These are phyloP conservation scores for Diospyros kaki DNA, from an alignment of 148 eudicot species.

Conservation along the genomic window DNA sequence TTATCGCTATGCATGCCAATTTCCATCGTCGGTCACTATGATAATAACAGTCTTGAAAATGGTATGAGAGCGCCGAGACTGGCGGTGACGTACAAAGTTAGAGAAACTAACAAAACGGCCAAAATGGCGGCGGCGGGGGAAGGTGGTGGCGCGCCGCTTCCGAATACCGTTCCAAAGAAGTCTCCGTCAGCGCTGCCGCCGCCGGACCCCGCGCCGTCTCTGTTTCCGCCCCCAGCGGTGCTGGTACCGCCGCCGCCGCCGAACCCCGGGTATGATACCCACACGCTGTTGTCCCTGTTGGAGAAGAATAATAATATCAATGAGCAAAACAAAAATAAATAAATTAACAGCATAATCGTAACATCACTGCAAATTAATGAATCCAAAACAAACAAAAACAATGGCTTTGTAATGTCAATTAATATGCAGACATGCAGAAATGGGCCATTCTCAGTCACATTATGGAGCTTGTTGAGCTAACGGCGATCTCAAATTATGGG, in stretches of 20 bases:
- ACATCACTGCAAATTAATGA: background rate
- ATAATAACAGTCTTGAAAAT: no score
- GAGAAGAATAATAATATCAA: slow-evolving; percentile 3
- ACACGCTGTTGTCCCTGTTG: slow-evolving; percentile 14
- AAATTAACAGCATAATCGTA: background rate
- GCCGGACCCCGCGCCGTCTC: background rate
- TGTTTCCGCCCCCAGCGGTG: background rate
- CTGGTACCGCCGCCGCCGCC: slow-evolving; percentile 8
- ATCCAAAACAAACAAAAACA: background rate
- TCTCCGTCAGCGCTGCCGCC: slow-evolving; percentile 3
- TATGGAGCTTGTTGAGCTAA: no score
- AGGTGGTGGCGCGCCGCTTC: slow-evolving; percentile 16
- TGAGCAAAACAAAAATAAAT: background rate
- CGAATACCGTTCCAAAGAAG: slow-evolving; percentile 13
- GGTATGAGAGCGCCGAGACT: no score
- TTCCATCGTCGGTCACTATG: no score
- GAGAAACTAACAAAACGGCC: background rate
- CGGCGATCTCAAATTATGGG: no score
- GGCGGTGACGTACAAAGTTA: no score
- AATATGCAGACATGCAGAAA: no score
- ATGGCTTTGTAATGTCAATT: no score
- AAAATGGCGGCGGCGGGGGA: slow-evolving; percentile 3
- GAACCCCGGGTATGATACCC: slow-evolving; percentile 10
- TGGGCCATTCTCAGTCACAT: no score
- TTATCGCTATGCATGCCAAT: no score